phyloP scores from a whole-genome alignment of 140 eudicot genomes.

The Oenanthe javanica region DNA sequence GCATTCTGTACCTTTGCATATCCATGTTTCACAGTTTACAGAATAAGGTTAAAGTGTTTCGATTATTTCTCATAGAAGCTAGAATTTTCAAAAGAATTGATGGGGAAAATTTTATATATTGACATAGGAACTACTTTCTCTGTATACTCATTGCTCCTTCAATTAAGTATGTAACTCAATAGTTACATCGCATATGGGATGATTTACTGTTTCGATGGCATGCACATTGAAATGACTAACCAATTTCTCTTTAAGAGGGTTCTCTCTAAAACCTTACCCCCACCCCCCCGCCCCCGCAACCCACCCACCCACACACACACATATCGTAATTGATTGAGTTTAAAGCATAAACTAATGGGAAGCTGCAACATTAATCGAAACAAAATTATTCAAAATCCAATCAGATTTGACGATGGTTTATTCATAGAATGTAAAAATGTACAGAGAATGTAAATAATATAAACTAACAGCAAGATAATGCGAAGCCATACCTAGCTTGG shows the following conservation, averaged over 20 bases:
- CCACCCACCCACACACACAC: too few relatives aligned
- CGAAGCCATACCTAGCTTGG: slow-evolving; percentile 70
- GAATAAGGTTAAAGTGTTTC: neutral
- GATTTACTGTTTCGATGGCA: neutral
- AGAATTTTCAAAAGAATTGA: neutral
- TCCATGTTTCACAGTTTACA: neutral
- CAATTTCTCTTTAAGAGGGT: neutral
- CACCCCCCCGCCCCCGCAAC: too few relatives aligned
- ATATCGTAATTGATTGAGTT: neutral
- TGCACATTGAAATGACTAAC: neutral
- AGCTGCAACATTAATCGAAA: neutral
- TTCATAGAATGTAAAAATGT: neutral
- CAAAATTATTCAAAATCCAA: neutral
- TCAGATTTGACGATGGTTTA: neutral
- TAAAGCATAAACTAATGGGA: neutral
- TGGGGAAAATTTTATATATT: neutral
- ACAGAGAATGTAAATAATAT: neutral
- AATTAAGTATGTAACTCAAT: neutral
- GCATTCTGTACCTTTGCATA: neutral
- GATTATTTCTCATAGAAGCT: neutral
- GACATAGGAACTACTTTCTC: neutral
- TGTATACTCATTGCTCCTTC: neutral
- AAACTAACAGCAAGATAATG: neutral
- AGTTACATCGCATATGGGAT: neutral
- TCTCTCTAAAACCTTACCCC: too few relatives aligned